These are phyloP conservation scores for Rubroboletus satanas DNA, from an alignment of 768 basidiomycete species.

Conservation along the genomic window DNA sequence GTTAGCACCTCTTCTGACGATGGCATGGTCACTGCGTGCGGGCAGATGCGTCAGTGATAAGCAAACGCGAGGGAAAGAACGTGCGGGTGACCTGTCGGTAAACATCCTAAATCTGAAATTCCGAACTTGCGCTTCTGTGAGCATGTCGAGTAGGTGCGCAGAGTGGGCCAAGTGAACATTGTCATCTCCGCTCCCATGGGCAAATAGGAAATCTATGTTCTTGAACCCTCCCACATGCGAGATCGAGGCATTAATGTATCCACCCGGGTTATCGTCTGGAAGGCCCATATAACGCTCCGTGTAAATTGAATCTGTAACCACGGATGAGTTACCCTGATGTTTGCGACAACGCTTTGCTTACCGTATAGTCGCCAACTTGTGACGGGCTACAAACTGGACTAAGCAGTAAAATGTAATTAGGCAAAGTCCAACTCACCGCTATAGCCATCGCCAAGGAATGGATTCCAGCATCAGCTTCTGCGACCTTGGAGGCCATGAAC, in stretches of 20 bases:
- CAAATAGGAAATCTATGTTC: conserved; percentile 75
- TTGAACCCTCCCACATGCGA: conserved; percentile 85
- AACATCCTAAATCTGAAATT: conserved; percentile 92
- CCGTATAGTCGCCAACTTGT: conserved; percentile 83
- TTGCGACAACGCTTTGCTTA: conserved; percentile 29
- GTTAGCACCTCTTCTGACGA: conserved; percentile 68
- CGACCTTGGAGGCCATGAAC: conserved; percentile 90
- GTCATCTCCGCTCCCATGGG: conserved; percentile 94
- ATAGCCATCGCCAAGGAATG: conserved; percentile 90
- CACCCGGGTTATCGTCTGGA: conserved; percentile 70
- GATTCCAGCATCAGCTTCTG: conserved; percentile 85
- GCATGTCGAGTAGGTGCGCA: conserved; percentile 89
- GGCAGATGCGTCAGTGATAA: conserved; percentile 5
- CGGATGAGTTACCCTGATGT: neutral
- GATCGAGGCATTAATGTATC: conserved; percentile 89
- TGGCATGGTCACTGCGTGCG: conserved; percentile 69
- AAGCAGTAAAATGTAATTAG: conserved; percentile 2
- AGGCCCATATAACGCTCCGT: conserved; percentile 97
- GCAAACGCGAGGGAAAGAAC: neutral
- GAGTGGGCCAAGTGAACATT: conserved; percentile 95
- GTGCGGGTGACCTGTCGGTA: conserved; percentile 73
- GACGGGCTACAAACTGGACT: conserved; percentile 55
- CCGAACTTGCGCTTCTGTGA: conserved; percentile 71
- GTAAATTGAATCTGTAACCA: conserved; percentile 77
- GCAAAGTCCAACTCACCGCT: conserved; percentile 52